Evolutionary conservation across 805 yeast species (phyloP), one percentile per base, ranked within the genome.

Genomic region (Nakazawaea molendinolei): DNA sequence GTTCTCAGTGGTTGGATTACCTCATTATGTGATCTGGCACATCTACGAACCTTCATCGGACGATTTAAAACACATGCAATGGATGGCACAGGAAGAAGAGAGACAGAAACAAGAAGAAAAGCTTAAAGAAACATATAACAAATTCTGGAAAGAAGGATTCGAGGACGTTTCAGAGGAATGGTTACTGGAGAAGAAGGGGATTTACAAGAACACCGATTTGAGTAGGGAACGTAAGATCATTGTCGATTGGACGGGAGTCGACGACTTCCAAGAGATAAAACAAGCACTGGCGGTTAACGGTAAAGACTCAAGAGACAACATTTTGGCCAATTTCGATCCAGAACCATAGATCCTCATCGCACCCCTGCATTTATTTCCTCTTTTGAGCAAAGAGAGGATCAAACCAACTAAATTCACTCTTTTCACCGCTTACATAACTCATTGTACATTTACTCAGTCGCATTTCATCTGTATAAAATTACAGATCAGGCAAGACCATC

Each of bases 1-100:
- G 4, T 85, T 73, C 55, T 68, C 79, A 17, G 97, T 90, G 17
- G 71, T 80, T 42, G 97, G 97, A 0, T 68, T 90, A 48, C 95
- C 96, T 9, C 96, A 90, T 61, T 90, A 90, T 56, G 94, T 86
- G 23, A 82, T 90, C 38, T 90, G 97, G 97, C 96, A 87, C 58
- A 80, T 86, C 45, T 90, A 90, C 60, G 97, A 90, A 65, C 97
- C 97, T 18, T 82, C 95, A 14, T 76, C 80, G 18, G 97, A 89
- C 57, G 97, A 90, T 65, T 67, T 89, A 57, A 72, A 66, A 41
- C 74, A 69, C 51, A 81, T 83, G 89, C 89, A 80, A 51, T 81
- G 89, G 89, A 75, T 83, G 83, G 90, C 87, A 1, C 71, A 78
- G 51, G 90, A 82, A 57, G 92, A 83, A 52, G 65, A 71, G 20